Base-by-base conservation (phyloP, 257 asterid species). In the Solanum neorickii region DNA sequence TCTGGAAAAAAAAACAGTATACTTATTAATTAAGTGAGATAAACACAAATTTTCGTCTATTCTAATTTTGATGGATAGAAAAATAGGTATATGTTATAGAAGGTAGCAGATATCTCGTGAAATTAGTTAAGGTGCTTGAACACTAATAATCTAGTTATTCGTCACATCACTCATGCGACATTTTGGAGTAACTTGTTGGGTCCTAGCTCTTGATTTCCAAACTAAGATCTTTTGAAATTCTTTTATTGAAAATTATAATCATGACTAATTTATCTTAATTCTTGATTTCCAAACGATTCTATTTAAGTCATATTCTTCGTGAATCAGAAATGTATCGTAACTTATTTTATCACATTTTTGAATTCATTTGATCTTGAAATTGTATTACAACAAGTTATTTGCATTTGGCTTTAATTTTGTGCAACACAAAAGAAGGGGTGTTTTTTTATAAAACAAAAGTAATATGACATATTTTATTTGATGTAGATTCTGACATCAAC, bases 101-200 rank as follows among this genome's bases (percentile, higher is more conserved):
- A 13, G 18, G 3, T 12, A 46, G 1, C 6, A 13, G 18, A 0
- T 13, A 46, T 46, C 52, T 46, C 0, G 2, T 12, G 0, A 2
- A 46, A 46, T 46, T 46, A 13, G 6, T 1, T 46, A 46, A 13
- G 7, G 0, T 13, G 16, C 0, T 37, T 11, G 18, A 37, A 37
- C 20, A 37, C 49, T 11, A 4, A 18, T 72, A 18, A 9, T 74
- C 5, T 74, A 21, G 31, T 21, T 20, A 37, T 37, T 74, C 12
- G 52, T 37, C 31, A 73, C 49, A 74, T 37, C 49, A 37, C 5
- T 8, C 9, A 37, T 20, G 1, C 21, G 52, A 74, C 21, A 37
- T 37, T 73, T 74, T 20, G 5, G 18, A 74, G 49, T 39, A 18
- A 31, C 12, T 23, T 70, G 42, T 62, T 23, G 2, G 12, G 74